Evolutionary conservation across 495 filamentous ascomycete genomes (phyloP), one percentile per base, ranked within the genome.

Genomic region (Cercophora newfieldiana): DNA sequence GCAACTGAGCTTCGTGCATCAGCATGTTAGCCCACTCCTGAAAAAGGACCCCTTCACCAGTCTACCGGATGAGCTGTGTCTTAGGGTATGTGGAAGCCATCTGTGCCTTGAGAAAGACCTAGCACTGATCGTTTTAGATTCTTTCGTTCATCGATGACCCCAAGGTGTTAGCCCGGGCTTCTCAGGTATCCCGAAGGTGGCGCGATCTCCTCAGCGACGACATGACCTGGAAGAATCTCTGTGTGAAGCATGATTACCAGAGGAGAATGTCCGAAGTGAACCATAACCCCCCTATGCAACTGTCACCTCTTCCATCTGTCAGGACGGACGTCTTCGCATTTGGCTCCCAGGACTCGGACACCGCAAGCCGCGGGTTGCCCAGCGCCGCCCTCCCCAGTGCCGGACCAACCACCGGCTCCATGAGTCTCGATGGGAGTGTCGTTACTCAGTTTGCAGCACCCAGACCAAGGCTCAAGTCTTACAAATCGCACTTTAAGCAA

Each of bases 401-500:
- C 2, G 57, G 72, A 31, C 70, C 75, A 30, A 65, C 73, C 28
- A 64, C 72, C 18, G 65, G 68, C 18, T 77, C 79, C 14, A 71
- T 76, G 54, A 82, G 74, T 66, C 76, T 82, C 33, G 81, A 82
- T 22, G 75, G 71, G 25, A 66, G 66, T n/a, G n/a, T n/a, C 56
- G 67, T 51, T n/a, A 65, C 12, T 19, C 62, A 61, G 31, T 31
- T 37, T 8, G 37, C 70, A 28, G 76, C 62, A 33, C 44, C 59
- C 29, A 79, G 82, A 24, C 82, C 79, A 19, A 80, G 79, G 49
- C 66, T 77, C 47, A 75, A 86, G 55, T 94, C 92, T 7, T 97
- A 98, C 78, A 90, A 93, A 71, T 96, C 91, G 1, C 93, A 97
- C 77, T 99, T 99, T 78, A 99, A 98, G 73, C 93, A 97, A 71